Base-by-base conservation (phyloP, 140 eudicot genomes). In the Artemisia princeps region DNA sequence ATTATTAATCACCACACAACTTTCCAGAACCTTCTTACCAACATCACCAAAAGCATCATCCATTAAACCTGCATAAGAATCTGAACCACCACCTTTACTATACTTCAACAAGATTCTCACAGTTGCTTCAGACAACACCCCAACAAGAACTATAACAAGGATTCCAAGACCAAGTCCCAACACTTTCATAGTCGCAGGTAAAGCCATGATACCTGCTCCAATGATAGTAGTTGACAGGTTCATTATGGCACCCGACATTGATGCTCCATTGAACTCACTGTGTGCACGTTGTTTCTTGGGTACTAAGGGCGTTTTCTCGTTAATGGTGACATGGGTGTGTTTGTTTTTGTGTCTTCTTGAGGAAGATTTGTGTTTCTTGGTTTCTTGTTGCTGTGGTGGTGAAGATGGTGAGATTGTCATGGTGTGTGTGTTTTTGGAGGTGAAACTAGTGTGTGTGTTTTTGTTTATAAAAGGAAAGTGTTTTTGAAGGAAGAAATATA, bases 171-270 rank as follows among this genome's bases (percentile, higher is more conserved):
- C 84, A 3, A 87, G 85, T 9, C 97, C 97, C 56, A 87, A 68
- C 2, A 84, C 86, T 64, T 90, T 90, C 86, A 84, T 77, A 4
- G 97, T 84, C 10, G 97, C 97, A 0, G 97, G 97, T 9, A 90
- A 76, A 2, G 96, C 88, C 97, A 90, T 90, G 4, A 87, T 83
- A 16, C 97, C 95, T 48, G 97, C 95, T n/a, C 97, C 97, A 56
- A 90, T 82, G n/a, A 90, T 90, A 74, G 95, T 87, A 6, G 96
- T 83, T n/a, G 97, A 90, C 2, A 90, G 80, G 55, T 90, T 90
- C 72, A 87, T 79, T 4, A 90, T 87, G 1, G 86, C 95, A 1
- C 97, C 92, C 0, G 80, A 69, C 60, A 67, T 76, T 2, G 95
- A 90, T 1, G 88, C 95, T 23, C 90, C 90, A 60, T 81, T 81